Evolutionary conservation across 2,329 filamentous ascomycete genomes (phyloP), one percentile per base, ranked within the genome.

Genomic region (Pyricularia grisea): DNA sequence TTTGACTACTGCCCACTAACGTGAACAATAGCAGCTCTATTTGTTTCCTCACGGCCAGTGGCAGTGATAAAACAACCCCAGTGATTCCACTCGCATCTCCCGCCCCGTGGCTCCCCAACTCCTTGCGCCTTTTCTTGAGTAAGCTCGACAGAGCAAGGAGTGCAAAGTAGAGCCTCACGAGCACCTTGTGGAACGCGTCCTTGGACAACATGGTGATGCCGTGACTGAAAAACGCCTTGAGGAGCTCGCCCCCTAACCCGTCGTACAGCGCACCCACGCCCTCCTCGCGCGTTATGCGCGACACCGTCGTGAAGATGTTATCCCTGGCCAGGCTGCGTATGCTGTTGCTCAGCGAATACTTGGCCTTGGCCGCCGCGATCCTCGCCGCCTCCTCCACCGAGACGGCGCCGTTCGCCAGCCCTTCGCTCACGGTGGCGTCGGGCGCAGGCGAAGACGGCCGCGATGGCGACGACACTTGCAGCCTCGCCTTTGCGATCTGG

Each of bases 201-300:
- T 97, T 97, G 70, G 92, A 88, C 68, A 94, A 81, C 92, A 97
- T 97, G 0, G 93, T 94, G 67, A 93, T 85, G 0, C 93, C 93
- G 74, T 97, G 93, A 27, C 88, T 89, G 74, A 97, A 89, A 79
- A 97, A 96, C 0, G 91, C 91, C 74, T 93, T 94, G 10, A 94
- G 78, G 3, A 97, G 83, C 78, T 96, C 92, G 4, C 89, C 91
- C 17, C 84, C 84, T 0, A 97, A 81, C 5, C 93, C 93, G 66
- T 90, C 87, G 75, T 96, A 97, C 10, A 97, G 79, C 0, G 88
- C 90, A 4, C 77, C 76, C 0, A 89, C 70, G 0, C 93, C 93
- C 74, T 97, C 92, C 0, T 80, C 83, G 65, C 82, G 84, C 36
- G 83, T 80, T 55, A 87, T 87, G 25, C 83, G 81, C 28, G 87